Base-by-base conservation (phyloP, 2,329 filamentous ascomycete species). In the Penicillium decumbens region DNA sequence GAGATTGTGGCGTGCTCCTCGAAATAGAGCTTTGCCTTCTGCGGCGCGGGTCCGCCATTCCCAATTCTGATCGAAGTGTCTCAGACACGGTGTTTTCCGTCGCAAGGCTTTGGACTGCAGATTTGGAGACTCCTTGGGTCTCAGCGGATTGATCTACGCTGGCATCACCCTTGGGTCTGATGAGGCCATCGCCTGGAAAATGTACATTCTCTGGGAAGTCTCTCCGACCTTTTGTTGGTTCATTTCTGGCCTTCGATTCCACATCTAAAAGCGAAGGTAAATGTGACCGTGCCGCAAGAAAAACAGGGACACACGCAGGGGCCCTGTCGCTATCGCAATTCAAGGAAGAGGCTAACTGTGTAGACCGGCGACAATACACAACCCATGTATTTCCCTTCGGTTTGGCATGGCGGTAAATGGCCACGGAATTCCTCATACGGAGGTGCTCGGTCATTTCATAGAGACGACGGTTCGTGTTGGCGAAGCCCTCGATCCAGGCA, bases 401-500 rank as follows among this genome's bases (percentile, higher is more conserved):
- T 2, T 40, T 23, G 4, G 47, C 43, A 25, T 63, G 59, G 33
- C 60, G 58, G 43, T 57, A 66, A 44, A 72, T 62, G 8, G 65
- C 70, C 33, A 67, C 54, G 9, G 62, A 51, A 15, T 63, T 51
- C 15, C 59, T 50, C 15, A 51, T 51, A 3, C 52, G 52, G 15
- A 73, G 58, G 13, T 58, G 49, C 15, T 66, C 48, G 10, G 62
- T 61, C 42, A 70, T 54, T 3, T 47, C 47, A 33, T 59, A 60
- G 9, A 73, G 37, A 2, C 45, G 45, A 8, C 52, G 24, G 28
- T 65, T 58, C 3, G 63, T 69, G 39, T 72, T 65, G 13, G 59
- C 38, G 49, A 61, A 74, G 0, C 65, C 65, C 47, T 67, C 58
- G 24, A 71, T 53, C 62, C 65, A 72, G 30, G 64, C 65, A 44